A percentile compares a stretch with the other conserved stretches of the same genome.
Evolutionary conservation across 768 basidiomycete genomes (phyloP).

Genomic region (Pulveroboletus ravenelii): DNA sequence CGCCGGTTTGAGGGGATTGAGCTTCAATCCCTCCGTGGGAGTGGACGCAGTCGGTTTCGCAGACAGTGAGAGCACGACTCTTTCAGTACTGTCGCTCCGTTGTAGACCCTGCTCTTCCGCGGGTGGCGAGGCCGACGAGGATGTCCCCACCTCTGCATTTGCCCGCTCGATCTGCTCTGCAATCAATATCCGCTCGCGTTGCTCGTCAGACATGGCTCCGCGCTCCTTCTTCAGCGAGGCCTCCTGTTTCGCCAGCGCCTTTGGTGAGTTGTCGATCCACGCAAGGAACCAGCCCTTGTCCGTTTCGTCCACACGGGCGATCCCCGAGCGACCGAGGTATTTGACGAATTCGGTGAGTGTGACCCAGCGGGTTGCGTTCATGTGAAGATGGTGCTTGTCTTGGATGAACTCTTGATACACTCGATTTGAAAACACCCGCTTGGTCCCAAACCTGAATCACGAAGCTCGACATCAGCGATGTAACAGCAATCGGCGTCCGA

Average conservation of each 20-base stretch:
- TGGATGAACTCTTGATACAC: conserved; percentile 98
- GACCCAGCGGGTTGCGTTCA: conserved; percentile 98
- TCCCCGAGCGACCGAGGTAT: conserved; percentile 78
- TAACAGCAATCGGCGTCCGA: no score
- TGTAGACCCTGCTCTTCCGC: conserved; percentile 56
- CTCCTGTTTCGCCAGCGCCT: conserved; percentile 86
- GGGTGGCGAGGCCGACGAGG: conserved; percentile 33
- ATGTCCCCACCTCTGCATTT: conserved; percentile 37
- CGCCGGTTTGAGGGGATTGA: conserved; percentile 44
- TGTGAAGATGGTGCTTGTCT: conserved; percentile 91
- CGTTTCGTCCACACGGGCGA: conserved; percentile 93
- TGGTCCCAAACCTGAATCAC: conserved; percentile 73
- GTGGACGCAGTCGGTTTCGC: conserved; percentile 44
- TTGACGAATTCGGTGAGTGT: conserved; percentile 95
- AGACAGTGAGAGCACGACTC: conserved; percentile 70
- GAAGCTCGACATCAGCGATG: not conserved
- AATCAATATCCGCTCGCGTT: conserved; percentile 84
- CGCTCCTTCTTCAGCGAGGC: conserved; percentile 90
- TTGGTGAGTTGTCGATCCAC: conserved; percentile 97
- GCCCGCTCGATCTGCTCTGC: conserved; percentile 94
- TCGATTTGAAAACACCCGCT: conserved; percentile 89
- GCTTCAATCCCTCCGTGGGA: conserved; percentile 44
- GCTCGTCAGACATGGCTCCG: conserved; percentile 87
- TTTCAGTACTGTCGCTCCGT: conserved; percentile 66
- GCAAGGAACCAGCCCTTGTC: conserved; percentile 98